Percentiles rank a stretch among this genome's conserved stretches.
Conservation (phyloP, 768 basidiomycete species). For the Tricholoma terreum region DNA sequence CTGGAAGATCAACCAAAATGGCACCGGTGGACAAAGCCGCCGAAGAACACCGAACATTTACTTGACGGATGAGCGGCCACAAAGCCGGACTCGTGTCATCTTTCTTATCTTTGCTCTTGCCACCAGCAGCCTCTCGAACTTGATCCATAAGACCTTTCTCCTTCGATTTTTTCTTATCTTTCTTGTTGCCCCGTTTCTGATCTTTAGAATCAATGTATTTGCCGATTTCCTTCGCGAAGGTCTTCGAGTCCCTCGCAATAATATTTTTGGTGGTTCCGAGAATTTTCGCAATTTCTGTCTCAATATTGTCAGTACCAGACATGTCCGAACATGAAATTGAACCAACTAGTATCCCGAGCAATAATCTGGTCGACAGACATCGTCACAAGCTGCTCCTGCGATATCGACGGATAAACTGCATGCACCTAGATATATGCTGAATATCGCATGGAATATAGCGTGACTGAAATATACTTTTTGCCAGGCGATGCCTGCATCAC, state of each 20-base stretch:
- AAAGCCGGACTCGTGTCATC: slow-evolving; percentile 38
- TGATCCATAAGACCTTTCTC: slow-evolving; percentile 35
- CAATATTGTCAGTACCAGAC: neutral
- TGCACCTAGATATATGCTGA: slow-evolving; percentile 40
- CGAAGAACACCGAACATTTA: slow-evolving; percentile 54
- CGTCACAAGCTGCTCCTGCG: slow-evolving; percentile 43
- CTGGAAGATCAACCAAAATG: slow-evolving; percentile 62
- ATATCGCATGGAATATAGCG: neutral
- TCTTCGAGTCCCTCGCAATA: slow-evolving; percentile 45
- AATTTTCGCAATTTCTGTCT: slow-evolving; percentile 40
- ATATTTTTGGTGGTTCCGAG: slow-evolving; percentile 56
- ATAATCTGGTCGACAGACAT: slow-evolving; percentile 54
- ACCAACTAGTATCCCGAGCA: slow-evolving; percentile 42
- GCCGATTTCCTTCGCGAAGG: slow-evolving; percentile 52
- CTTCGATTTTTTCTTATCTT: slow-evolving; percentile 35
- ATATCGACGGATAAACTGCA: slow-evolving; percentile 55
- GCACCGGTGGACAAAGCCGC: slow-evolving; percentile 56
- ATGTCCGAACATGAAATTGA: neutral
- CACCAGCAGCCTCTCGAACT: slow-evolving; percentile 22
- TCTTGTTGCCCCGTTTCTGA: slow-evolving; percentile 49
- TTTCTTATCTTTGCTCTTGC: slow-evolving; percentile 17
- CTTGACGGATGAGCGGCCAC: slow-evolving; percentile 64
- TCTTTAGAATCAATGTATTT: slow-evolving; percentile 68
- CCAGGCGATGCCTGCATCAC: slow-evolving; percentile 62
- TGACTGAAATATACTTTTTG: slow-evolving; percentile 39